Evolutionary conservation across 2,329 filamentous ascomycete species (phyloP), one percentile per base, ranked within the genome.

Genomic region (Penicillium sp.): DNA sequence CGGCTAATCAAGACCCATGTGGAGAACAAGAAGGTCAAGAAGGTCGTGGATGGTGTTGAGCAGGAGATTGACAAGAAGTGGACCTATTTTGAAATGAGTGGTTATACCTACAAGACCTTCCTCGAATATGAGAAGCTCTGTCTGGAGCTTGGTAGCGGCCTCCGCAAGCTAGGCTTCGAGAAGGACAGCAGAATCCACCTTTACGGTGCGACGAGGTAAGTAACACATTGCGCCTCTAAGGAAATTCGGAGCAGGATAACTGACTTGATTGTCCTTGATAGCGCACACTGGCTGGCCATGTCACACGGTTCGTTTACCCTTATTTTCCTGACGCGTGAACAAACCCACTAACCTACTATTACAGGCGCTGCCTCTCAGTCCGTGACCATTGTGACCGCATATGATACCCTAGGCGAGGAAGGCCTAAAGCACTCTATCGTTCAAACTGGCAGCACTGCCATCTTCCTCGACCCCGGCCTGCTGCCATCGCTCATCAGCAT

Each of bases 381-480:
- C 44, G 86, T 97, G 73, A 86, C 90, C 58, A 93, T 97, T 65
- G 93, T 97, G 50, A 97, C 93, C 45, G 92, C 93, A 50, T 97
- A 97, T 77, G 93, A 97, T 75, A 96, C 92, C 31, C 87, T 97
- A 44, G 93, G 93, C 53, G 85, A 91, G 68, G 86, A 88, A 61
- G 93, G 92, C 47, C 84, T 97, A 62, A 86, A 89, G 78, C 92
- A 96, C 79, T 96, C 92, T 3, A 84, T 97, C 63, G 81, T 87
- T 23, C 90, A 96, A 77, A 94, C 91, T 53, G 81, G 86, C 61
- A 89, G 91, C 52, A 86, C 86, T 68, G 88, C 88, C 74, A 93
- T 97, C 81, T 96, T 93, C 77, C 83, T 91, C 61, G 93, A 97
- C 72, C 89, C 93, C 9, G 86, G 90, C 67, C 86, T 96, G 49